phyloP scores from a whole-genome alignment of 352 stramenopile species.

The Pythium dissimile region DNA sequence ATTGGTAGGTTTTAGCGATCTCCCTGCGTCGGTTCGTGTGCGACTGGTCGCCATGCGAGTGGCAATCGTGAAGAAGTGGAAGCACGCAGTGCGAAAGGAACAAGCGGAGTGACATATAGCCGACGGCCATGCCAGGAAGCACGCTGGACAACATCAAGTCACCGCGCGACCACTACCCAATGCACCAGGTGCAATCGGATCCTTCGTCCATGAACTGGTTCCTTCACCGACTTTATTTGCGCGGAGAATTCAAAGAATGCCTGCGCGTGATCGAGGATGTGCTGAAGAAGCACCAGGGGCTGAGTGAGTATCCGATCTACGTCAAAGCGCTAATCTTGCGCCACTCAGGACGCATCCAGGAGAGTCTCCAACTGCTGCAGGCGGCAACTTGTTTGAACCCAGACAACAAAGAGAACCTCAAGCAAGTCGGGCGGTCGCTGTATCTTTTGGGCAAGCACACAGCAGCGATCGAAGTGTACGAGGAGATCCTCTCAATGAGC shows the following conservation, averaged over 20 bases:
- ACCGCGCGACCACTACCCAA: constrained; percentile 38
- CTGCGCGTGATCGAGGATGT: constrained; percentile 88
- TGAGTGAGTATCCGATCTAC: constrained; percentile 92
- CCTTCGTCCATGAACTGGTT: constrained; percentile 79
- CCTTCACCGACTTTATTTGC: constrained; percentile 79
- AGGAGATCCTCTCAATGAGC: constrained; percentile 83
- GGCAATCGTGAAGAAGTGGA: constrained; percentile 12
- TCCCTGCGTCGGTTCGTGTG: neutral
- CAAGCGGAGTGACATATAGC: no score
- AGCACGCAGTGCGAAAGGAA: constrained; percentile 16
- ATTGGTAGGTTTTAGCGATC: neutral
- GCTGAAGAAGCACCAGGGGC: constrained; percentile 72
- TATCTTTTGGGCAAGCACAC: constrained; percentile 89
- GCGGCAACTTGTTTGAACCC: constrained; percentile 90
- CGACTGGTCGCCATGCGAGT: neutral
- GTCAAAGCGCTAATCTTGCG: constrained; percentile 90
- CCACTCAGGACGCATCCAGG: constrained; percentile 86
- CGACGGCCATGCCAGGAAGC: neutral
- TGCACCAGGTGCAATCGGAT: constrained; percentile 22
- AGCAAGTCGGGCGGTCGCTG: constrained; percentile 81
- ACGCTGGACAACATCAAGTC: constrained; percentile 53
- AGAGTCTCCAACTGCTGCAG: constrained; percentile 91
- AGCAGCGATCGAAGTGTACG: constrained; percentile 88
- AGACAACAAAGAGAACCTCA: constrained; percentile 90
- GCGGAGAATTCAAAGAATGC: constrained; percentile 88